phyloP scores from a whole-genome alignment of 495 filamentous ascomycete genomes.

The Penicillium turbatum region DNA sequence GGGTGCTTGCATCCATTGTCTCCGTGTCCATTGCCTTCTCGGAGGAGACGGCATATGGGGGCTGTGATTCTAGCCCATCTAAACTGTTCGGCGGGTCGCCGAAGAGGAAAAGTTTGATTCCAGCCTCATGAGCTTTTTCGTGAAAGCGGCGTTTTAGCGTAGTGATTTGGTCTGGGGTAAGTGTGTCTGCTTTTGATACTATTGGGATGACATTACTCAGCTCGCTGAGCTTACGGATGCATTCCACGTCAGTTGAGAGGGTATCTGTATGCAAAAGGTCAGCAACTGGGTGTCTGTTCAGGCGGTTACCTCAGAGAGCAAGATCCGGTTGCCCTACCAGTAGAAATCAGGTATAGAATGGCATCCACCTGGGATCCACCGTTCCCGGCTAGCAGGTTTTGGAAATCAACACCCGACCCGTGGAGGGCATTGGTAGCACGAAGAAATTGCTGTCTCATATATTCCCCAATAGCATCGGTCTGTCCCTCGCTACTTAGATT shows the following conservation, averaged over 20 bases:
- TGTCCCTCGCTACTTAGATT: conserved; percentile 60
- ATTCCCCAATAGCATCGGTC: conserved; percentile 65
- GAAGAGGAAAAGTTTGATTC: conserved; percentile 68
- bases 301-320: conserved; percentile 13
- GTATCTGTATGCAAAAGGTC: conserved; percentile 47
- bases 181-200: conserved; percentile 70
- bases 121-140: conserved; percentile 54
- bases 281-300: background rate
- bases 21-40: conserved; percentile 71
- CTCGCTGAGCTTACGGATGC: conserved; percentile 66
- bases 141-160: conserved; percentile 53
- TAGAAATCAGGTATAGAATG: conserved; percentile 73
- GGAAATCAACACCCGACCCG: conserved; percentile 66
- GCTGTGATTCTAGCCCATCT: conserved; percentile 23
- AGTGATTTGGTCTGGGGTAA: conserved; percentile 56
- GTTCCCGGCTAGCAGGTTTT: conserved; percentile 75
- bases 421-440: conserved; percentile 56
- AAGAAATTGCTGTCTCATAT: conserved; percentile 69
- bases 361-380: conserved; percentile 88
- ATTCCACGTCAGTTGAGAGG: conserved; percentile 69
- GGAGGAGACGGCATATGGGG: conserved; percentile 79
- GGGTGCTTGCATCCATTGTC: conserved; percentile 87
- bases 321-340: conserved; percentile 45
- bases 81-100: conserved; percentile 32
- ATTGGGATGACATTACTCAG: conserved; percentile 86